Evolutionary conservation across 2,329 filamentous ascomycete genomes (phyloP).

Genomic region (Colletotrichum brevisporum): DNA sequence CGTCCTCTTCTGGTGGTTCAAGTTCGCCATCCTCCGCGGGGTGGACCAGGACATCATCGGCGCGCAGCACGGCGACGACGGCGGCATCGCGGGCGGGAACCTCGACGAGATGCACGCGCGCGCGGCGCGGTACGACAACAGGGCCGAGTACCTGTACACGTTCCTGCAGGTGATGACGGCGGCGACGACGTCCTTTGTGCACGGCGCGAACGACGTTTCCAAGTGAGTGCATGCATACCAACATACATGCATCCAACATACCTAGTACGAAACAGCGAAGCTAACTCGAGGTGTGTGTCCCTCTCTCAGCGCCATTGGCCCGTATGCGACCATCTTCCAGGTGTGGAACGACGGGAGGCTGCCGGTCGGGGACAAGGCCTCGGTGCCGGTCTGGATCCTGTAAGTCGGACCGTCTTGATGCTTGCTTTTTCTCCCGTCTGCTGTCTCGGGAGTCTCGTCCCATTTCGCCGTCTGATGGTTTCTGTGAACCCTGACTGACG

Average conservation of each 20-base stretch:
- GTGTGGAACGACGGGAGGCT: conserved; percentile 67
- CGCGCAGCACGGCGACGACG: conserved; percentile 48
- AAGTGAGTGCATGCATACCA: conserved; percentile 50
- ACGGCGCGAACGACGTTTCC: conserved; percentile 76
- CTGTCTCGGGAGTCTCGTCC: not conserved
- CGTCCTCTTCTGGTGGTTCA: conserved; percentile 61
- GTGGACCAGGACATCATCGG: conserved; percentile 58
- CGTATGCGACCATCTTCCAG: conserved; percentile 73
- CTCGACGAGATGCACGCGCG: conserved; percentile 67
- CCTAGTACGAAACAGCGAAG: too few relatives aligned
- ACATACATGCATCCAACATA: not conserved
- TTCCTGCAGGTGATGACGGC: conserved; percentile 73
- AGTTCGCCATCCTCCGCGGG: conserved; percentile 62
- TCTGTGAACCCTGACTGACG: not conserved
- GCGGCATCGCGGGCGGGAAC: conserved; percentile 64
- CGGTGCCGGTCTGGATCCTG: conserved; percentile 70
- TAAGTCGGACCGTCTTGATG: not conserved
- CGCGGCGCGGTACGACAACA: conserved; percentile 73
- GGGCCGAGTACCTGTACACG: conserved; percentile 71
- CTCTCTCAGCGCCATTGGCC: conserved; percentile 63
- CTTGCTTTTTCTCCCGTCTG: not conserved
- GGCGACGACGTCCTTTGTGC: conserved; percentile 73
- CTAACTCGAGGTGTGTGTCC: too few relatives aligned
- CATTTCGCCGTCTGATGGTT: too few relatives aligned
- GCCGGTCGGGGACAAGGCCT: conserved; percentile 42